A percentile compares a stretch with the other conserved stretches of the same genome.
phyloP scores from a whole-genome alignment of 352 stramenopile species.

The Phytophthora fragariaefolia region DNA sequence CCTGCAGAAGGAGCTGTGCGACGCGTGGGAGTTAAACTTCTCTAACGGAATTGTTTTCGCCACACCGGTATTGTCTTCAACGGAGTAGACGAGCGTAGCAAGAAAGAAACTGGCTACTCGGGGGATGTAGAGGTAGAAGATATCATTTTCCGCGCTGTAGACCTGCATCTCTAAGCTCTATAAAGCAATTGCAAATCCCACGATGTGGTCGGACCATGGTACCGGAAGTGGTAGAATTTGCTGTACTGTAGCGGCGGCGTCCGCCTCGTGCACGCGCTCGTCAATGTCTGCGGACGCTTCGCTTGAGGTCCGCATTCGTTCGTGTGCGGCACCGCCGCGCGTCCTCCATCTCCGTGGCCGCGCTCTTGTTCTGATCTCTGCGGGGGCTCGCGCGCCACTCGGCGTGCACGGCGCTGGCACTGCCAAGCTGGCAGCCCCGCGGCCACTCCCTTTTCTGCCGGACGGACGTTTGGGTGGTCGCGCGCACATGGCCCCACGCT shows the following conservation, averaged over 20 bases:
- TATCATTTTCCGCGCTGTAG: too few species aligned
- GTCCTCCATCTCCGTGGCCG: constrained; percentile 30
- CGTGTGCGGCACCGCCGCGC: constrained; percentile 7
- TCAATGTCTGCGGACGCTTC: constrained; percentile 1
- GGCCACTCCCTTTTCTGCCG: constrained; percentile 25
- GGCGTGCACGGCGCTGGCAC: not conserved
- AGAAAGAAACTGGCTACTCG: too few species aligned
- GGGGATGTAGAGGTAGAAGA: too few species aligned
- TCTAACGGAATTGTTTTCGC: too few species aligned
- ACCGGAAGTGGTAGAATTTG: too few species aligned
- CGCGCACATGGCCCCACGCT: constrained; percentile 6
- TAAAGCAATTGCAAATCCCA: too few species aligned
- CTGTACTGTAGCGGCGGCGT: constrained; percentile 8
- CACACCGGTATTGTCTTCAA: too few species aligned
- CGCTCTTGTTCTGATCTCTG: constrained; percentile 33
- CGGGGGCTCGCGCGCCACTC: not conserved
- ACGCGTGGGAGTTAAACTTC: too few species aligned
- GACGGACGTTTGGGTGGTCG: constrained; percentile 24
- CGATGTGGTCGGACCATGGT: too few species aligned
- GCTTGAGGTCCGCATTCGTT: constrained; percentile 14
- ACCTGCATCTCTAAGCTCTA: too few species aligned
- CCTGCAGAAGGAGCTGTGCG: too few species aligned
- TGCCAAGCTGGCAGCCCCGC: not conserved
- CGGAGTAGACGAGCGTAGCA: too few species aligned
- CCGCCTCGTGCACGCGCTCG: constrained; percentile 12